These are phyloP conservation scores for Xylaria multiplex DNA, from an alignment of 2,329 filamentous ascomycete species.

Conservation along the genomic window DNA sequence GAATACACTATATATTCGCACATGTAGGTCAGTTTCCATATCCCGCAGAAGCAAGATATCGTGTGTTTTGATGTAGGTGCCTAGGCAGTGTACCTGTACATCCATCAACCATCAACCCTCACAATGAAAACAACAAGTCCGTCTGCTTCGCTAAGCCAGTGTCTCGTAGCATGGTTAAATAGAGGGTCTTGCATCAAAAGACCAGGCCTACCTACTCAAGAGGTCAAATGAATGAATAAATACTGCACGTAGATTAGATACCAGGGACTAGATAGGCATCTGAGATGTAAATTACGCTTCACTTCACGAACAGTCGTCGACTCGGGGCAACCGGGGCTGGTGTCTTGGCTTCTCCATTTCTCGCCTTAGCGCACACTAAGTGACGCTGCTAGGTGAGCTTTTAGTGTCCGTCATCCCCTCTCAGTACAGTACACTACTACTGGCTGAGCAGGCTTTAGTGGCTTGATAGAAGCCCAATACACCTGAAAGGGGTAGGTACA, in stretches of 20 bases:
- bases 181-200: too few relatives aligned
- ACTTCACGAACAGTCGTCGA: constrained; percentile 3
- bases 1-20: neutral
- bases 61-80: too few relatives aligned
- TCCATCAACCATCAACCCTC: neutral
- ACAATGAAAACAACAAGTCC: neutral
- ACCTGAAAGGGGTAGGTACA: constrained; percentile 26
- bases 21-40: neutral
- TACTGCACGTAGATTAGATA: too few relatives aligned
- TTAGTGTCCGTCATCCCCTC: neutral
- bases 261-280: too few relatives aligned
- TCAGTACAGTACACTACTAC: too few relatives aligned
- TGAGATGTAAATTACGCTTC: too few relatives aligned
- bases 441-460: constrained; percentile 4
- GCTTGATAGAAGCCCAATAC: constrained; percentile 9
- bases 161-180: too few relatives aligned
- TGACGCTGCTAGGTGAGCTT: neutral
- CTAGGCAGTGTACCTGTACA: neutral
- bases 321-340: constrained; percentile 30
- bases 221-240: too few relatives aligned
- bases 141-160: too few relatives aligned
- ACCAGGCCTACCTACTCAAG: too few relatives aligned
- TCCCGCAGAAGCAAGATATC: neutral
- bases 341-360: constrained; percentile 25
- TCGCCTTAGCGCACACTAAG: neutral